A percentile compares a stretch with the other conserved stretches of the same genome.
phyloP scores from a whole-genome alignment of 164 flowering plant species.

The Pachysandra terminalis region DNA sequence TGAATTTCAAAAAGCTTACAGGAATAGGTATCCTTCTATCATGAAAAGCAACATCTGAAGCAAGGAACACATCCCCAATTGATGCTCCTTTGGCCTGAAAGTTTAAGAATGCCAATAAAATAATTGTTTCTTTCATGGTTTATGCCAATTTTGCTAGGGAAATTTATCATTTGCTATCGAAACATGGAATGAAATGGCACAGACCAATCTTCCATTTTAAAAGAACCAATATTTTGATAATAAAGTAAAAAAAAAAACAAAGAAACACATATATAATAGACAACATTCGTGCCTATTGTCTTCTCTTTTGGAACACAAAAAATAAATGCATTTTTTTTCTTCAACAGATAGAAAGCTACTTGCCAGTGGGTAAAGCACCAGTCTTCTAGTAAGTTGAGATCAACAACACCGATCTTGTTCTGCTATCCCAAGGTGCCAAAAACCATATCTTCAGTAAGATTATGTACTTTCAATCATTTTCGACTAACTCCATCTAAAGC shows the following conservation, averaged over 20 bases:
- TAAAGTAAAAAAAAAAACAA: no score
- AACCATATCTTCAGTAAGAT: no score
- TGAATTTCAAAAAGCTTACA: slow-evolving; percentile 43
- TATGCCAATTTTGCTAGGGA: not conserved
- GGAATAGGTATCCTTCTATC: slow-evolving; percentile 98
- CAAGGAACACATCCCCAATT: slow-evolving; percentile 78
- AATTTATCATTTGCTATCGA: not conserved
- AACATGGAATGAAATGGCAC: slow-evolving; percentile 1
- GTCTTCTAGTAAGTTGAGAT: no score
- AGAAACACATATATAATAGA: not conserved
- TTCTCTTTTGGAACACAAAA: no score
- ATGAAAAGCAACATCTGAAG: slow-evolving; percentile 85
- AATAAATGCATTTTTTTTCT: no score
- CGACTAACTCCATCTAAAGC: no score
- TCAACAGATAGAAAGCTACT: no score
- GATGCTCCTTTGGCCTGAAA: slow-evolving; percentile 88
- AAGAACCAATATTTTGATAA: no score
- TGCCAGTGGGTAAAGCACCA: no score
- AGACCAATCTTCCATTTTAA: not conserved
- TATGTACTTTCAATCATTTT: no score
- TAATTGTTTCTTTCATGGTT: not conserved
- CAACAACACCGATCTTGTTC: no score
- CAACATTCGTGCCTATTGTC: not conserved
- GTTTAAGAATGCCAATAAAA: slow-evolving; percentile 3
- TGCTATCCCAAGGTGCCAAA: no score